Base-by-base conservation (phyloP, 208 protist species). In the Angomonas deanei region DNA sequence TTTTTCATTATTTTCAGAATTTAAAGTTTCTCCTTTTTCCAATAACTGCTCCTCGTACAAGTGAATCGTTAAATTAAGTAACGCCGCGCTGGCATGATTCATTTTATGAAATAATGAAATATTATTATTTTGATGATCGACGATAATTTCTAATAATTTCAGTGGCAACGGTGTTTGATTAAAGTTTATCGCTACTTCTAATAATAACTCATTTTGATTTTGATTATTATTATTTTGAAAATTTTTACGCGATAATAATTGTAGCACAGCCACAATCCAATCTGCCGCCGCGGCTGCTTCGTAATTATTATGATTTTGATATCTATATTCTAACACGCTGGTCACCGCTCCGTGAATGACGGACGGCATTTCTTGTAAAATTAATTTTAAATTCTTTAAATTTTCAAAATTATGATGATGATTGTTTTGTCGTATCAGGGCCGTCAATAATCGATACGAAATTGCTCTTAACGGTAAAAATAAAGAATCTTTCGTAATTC, bases 261-360 rank as follows among this genome's bases (percentile, higher is more conserved):
- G 47, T 0, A 79, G 55, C 24, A 92, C 63, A 34, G 59, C 49
- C 27, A 52, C 54, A 31, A 94, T 66, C 82, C 84, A 90, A 52
- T 92, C 84, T 33, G 82, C 88, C 11, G 88, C 88, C 0, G 88
- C 84, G 6, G 84, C 88, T 0, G 74, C 72, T 54, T 88, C 82
- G 82, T 80, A 91, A 58, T 89, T 42, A 42, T 15, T 42, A 42
- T 42, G 8, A 15, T 42, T 42, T 15, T 71, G 30, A 34, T 46
- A 19, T 23, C 61, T 57, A 67, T 88, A 84, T 27, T 73, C 72
- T 21, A 91, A 47, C 36, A 91, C 74, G 62, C 77, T 82, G 17
- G 61, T 70, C 19, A 90, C 78, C 21, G 82, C 82, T 2, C 75
- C 74, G 53, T 71, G 78, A 13, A 86, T 63, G 21, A 84, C 48